phyloP scores from a whole-genome alignment of 1,284 basidiomycete genomes.

The Cryptococcus sp. region DNA sequence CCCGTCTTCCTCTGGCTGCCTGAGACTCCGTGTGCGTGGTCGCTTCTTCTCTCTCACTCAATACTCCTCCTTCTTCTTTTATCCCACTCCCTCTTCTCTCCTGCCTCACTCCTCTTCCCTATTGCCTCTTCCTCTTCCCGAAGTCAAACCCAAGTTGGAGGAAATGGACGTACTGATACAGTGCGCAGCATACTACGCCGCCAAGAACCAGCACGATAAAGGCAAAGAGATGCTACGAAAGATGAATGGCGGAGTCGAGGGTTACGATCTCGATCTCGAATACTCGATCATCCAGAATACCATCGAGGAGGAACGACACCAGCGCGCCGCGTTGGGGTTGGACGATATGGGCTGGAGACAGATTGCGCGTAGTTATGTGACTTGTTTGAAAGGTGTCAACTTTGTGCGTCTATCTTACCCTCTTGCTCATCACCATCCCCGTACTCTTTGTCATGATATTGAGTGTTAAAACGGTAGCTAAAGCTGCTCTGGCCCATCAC shows the following conservation, averaged over 20 bases:
- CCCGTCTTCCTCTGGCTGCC: slow-evolving; percentile 31
- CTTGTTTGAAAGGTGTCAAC: slow-evolving; percentile 20
- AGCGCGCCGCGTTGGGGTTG: slow-evolving; percentile 7
- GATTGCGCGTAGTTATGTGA: slow-evolving; percentile 15
- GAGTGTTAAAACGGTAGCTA: too few species aligned
- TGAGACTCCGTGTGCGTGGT: slow-evolving; percentile 25
- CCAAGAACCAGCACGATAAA: slow-evolving; percentile 20
- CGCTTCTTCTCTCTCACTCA: not conserved
- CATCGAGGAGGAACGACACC: slow-evolving; percentile 17
- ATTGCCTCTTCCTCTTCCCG: too few species aligned
- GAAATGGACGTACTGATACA: not conserved
- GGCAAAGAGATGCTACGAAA: slow-evolving; percentile 16
- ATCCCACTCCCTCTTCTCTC: too few species aligned
- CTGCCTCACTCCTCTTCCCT: too few species aligned
- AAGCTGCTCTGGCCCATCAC: not conserved
- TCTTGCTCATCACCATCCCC: not conserved
- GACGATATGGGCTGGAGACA: slow-evolving; percentile 13
- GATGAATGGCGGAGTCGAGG: slow-evolving; percentile 23
- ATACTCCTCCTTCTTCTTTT: not conserved
- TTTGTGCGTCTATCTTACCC: not conserved
- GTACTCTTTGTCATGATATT: not conserved
- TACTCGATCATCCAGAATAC: slow-evolving; percentile 25
- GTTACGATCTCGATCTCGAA: slow-evolving; percentile 27
- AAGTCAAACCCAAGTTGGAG: not conserved
- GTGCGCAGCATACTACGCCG: slow-evolving; percentile 19